phyloP scores from a whole-genome alignment of 768 basidiomycete genomes.

The Agrocybe chaxingu region DNA sequence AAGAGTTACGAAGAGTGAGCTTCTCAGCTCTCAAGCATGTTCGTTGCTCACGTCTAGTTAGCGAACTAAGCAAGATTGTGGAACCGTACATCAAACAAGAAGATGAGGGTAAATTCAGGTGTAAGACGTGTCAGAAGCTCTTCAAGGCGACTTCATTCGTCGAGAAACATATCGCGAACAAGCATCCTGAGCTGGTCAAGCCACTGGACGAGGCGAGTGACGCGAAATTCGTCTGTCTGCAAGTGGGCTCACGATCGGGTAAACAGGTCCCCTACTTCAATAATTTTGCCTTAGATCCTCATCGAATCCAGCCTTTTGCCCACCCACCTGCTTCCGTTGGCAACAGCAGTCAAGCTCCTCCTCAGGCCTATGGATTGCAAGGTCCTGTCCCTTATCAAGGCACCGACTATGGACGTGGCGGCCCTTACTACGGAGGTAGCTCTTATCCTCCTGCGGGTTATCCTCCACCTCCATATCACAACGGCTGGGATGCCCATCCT shows the following conservation, averaged over 20 bases:
- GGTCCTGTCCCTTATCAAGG: conserved; percentile 46
- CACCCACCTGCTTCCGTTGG: conserved; percentile 70
- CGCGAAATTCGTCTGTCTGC: not conserved
- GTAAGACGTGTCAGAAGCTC: conserved; percentile 93
- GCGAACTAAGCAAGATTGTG: conserved; percentile 77
- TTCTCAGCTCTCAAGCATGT: conserved; percentile 1
- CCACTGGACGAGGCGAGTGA: conserved; percentile 76
- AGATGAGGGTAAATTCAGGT: conserved; percentile 95
- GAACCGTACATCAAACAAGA: conserved; percentile 89
- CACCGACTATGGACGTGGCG: conserved; percentile 27
- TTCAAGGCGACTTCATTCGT: conserved; percentile 98
- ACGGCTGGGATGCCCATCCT: conserved; percentile 38
- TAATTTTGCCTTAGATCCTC: conserved; percentile 94
- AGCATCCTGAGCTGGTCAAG: conserved; percentile 85
- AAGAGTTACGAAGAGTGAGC: conserved; percentile 85
- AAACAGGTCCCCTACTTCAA: conserved; percentile 85
- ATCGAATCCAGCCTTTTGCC: conserved; percentile 81
- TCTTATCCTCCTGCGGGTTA: conserved; percentile 34
- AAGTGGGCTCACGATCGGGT: conserved; percentile 7
- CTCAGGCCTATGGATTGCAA: conserved; percentile 83
- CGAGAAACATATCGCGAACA: conserved; percentile 95
- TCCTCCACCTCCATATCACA: conserved; percentile 41
- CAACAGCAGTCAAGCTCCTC: conserved; percentile 65
- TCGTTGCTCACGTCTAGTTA: conserved; percentile 26
- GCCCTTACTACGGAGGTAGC: conserved; percentile 31